Evolutionary conservation across 129 eudicot genomes (phyloP), one percentile per base, ranked within the genome.

Genomic region (Chrysanthemum makinoi): DNA sequence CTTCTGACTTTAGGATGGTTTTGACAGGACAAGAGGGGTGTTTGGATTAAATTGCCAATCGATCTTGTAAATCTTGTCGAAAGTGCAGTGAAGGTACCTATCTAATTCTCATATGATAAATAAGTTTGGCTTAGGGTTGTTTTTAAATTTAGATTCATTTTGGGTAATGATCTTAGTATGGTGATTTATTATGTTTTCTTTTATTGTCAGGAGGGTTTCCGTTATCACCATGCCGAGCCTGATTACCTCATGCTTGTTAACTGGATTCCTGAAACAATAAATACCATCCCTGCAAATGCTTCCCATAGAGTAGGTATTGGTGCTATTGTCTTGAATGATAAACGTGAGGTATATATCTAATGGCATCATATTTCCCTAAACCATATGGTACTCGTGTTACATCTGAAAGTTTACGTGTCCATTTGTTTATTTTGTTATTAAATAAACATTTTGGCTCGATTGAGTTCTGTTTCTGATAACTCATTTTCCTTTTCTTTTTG

Each of bases 221-320:
- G 71, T 80, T 91, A 88, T 71, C 97, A 91, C 78, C 97, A 91
- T 74, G 97, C 97, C 13, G 96, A 91, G 66, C 90, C 83, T 46
- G 83, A 75, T 66, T 86, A 91, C 81, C 78, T 91, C 75, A 88
- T 91, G 96, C 93, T 88, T 70, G 93, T 88, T 44, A 57, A 82
- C 43, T 91, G 97, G 97, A 86, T 91, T 81, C 97, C 92, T 62
- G 69, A 80, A 73, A 80, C 90, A 65, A 66, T 13, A 17, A 70
- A 60, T 82, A 84, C 96, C 2, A 64, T 91, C 57, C 97, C 97
- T 43, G 83, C 76, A 67, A 88, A 91, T 82, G 97, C 92, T 80
- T 78, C 97, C 18, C 97, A 91, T 74, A 79, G 88, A 66, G 88
- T 88, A 43, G 78, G 93, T 20, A 79, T 91, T 55, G 96, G 96